Percentiles rank a stretch among this genome's conserved stretches.
Conservation (phyloP, 345 rosid genomes). For the Eucalyptus tenuipes region DNA sequence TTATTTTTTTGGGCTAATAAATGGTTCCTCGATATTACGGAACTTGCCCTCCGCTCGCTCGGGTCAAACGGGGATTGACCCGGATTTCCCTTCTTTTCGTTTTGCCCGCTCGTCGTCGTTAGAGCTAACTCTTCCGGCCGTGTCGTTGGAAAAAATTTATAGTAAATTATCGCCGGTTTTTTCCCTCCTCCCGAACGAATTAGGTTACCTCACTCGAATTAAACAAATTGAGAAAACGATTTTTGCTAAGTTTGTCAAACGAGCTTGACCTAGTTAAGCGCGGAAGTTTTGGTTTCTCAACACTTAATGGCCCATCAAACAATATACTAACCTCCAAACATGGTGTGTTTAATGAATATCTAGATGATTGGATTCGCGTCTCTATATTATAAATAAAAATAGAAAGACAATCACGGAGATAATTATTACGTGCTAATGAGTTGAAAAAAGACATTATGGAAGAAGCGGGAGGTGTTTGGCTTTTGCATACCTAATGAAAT, state of each 20-base stretch:
- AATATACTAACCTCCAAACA: neutral
- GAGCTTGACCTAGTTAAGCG: neutral
- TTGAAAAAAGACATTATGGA: neutral
- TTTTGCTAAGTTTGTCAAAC: neutral
- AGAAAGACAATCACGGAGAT: neutral
- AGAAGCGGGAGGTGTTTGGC: neutral
- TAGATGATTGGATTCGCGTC: fast-evolving
- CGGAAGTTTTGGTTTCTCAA: neutral
- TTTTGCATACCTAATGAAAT: neutral
- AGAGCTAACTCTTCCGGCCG: neutral
- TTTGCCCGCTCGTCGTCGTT: neutral
- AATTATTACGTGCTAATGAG: neutral
- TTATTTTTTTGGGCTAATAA: no score
- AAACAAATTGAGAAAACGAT: neutral
- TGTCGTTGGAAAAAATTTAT: neutral
- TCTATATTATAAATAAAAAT: neutral
- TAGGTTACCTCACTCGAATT: neutral
- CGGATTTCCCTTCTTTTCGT: neutral
- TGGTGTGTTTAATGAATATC: neutral
- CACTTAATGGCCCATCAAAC: neutral
- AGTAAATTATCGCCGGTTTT: neutral
- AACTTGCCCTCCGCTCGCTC: neutral
- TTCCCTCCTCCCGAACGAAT: neutral
- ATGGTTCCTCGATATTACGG: neutral
- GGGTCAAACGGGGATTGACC: neutral